Evolutionary conservation across 108 stramenopile species (phyloP), one percentile per base, ranked within the genome.

Genomic region (Skeletonema tropicum): DNA sequence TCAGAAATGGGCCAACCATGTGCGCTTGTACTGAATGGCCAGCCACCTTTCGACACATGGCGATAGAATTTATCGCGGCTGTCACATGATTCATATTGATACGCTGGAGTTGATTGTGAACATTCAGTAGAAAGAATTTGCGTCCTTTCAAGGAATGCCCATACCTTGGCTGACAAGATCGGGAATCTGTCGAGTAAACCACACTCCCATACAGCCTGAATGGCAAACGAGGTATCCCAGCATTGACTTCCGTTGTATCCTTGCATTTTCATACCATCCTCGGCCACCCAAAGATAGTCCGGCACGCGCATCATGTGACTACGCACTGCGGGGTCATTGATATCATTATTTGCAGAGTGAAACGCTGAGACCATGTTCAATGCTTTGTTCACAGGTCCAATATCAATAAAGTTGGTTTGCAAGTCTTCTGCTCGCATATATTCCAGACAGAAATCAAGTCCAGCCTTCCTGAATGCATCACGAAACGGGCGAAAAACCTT

Each of bases 211-310:
- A 98, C 68, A n/a, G 95, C 97, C 74, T 98, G 97, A 58, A 92
- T 77, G 31, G 91, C 91, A 77, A 99, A 99, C n/a, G 94, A 95
- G 6, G 97, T 96, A 82, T 99, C 99, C 99, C 99, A 99, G 71
- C 97, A 96, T 76, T 98, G 98, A 42, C 84, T 86, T 11, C 99
- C 99, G 74, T 98, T 98, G 89, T 99, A 99, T 33, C 99, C 99
- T 71, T 99, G 97, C 99, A 99, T 97, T 86, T 98, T 98, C 90
- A 99, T 87, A 13, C 99, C 99, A 86, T 99, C 99, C 87, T 99
- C 99, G 7, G 98, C 98, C 32, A 99, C 84, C 98, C 98, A 99
- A 17, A 99, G 83, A 74, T 98, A 99, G 81, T 99, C 99, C 17
- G 83, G 85, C 12, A 98, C 87, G 29, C 99, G 87, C 69, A 85